These are phyloP conservation scores for Wakefieldia striispora DNA, from an alignment of 768 basidiomycete species.

Conservation along the genomic window DNA sequence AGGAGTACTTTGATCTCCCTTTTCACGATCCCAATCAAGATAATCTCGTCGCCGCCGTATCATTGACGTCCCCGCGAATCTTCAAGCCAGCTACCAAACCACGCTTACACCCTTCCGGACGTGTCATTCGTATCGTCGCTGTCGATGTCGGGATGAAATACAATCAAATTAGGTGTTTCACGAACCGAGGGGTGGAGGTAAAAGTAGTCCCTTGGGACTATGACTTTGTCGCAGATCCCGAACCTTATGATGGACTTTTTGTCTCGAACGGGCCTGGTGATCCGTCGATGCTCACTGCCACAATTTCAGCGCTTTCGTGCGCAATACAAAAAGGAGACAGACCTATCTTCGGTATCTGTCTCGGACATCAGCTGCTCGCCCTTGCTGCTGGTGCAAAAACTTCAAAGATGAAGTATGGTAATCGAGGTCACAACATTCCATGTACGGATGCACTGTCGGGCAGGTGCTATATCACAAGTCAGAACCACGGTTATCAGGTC, in stretches of 20 bases:
- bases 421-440: slow-evolving; percentile 98
- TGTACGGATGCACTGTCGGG: slow-evolving; percentile 93
- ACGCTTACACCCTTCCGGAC: slow-evolving; percentile 72
- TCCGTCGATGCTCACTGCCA: slow-evolving; percentile 76
- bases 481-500: slow-evolving; percentile 98
- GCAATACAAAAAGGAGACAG: slow-evolving; percentile 70
- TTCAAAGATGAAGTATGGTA: slow-evolving; percentile 99
- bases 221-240: slow-evolving; percentile 75
- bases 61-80: slow-evolving; percentile 62
- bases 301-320: slow-evolving; percentile 63
- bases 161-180: slow-evolving; percentile 98
- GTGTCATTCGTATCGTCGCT: slow-evolving; percentile 80
- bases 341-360: slow-evolving; percentile 98
- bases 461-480: slow-evolving; percentile 97
- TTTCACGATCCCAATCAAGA: slow-evolving; percentile 86
- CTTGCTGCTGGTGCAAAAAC: slow-evolving; percentile 92
- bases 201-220: slow-evolving; percentile 99
- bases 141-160: slow-evolving; percentile 99
- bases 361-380: slow-evolving; percentile 96
- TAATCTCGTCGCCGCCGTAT: slow-evolving; percentile 91
- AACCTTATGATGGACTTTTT: slow-evolving; percentile 92
- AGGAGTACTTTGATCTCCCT: slow-evolving; percentile 78
- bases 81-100: slow-evolving; percentile 60
- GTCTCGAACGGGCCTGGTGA: slow-evolving; percentile 98
- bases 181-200: slow-evolving; percentile 85